These are phyloP conservation scores for Artomyces pyxidatus DNA, from an alignment of 768 basidiomycete species.

Conservation along the genomic window DNA sequence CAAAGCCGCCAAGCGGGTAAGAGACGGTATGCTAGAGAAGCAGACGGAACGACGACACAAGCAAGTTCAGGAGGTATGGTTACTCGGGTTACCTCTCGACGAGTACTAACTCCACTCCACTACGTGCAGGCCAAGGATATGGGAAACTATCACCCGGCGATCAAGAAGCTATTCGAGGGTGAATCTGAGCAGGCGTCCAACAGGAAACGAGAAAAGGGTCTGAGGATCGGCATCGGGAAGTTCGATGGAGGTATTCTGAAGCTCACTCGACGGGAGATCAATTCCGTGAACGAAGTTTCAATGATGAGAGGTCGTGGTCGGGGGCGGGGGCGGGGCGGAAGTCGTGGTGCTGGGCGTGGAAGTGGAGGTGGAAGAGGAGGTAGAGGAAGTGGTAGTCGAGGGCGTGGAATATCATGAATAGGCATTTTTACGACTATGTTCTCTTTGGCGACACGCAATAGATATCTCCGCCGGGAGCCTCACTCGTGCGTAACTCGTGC, in stretches of 20 bases:
- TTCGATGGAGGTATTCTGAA: constrained; percentile 64
- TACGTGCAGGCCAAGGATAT: constrained; percentile 62
- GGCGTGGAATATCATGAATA: not conserved
- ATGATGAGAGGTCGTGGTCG: constrained; percentile 16
- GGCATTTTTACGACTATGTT: too few relatives aligned
- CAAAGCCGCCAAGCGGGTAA: constrained; percentile 61
- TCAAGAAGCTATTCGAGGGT: constrained; percentile 59
- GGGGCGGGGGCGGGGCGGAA: constrained; percentile 19
- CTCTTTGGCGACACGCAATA: too few relatives aligned
- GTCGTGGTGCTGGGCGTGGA: constrained; percentile 12
- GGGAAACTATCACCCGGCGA: constrained; percentile 76
- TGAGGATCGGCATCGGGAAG: constrained; percentile 73
- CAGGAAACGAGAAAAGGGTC: constrained; percentile 50
- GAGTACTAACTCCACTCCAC: not conserved
- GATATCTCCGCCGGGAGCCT: too few relatives aligned
- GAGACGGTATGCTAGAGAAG: constrained; percentile 61
- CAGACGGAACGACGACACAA: constrained; percentile 46
- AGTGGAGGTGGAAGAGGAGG: not conserved
- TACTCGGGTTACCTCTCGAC: not conserved
- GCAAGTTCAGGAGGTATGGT: constrained; percentile 58
- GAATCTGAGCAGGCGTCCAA: constrained; percentile 23
- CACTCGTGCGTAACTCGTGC: too few relatives aligned
- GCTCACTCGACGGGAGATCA: constrained; percentile 56
- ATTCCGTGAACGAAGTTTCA: constrained; percentile 23
- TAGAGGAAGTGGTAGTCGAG: not conserved